Percentiles rank a stretch among this genome's conserved stretches.
phyloP scores from a whole-genome alignment of 306 rosid species.

The Inga laurina region DNA sequence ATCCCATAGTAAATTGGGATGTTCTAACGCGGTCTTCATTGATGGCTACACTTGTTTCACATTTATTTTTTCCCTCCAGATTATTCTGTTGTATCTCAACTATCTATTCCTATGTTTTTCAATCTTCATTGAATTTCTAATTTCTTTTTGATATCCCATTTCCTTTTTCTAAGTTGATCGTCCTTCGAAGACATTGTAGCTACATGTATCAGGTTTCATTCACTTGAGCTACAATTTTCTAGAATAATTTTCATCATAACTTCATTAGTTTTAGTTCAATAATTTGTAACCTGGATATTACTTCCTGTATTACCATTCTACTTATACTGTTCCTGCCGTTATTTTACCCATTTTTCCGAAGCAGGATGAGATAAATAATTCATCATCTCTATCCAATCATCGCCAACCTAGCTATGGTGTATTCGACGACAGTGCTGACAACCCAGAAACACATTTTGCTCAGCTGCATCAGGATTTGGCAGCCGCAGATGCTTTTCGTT shows the following conservation, averaged over 20 bases:
- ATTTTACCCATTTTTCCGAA: neutral
- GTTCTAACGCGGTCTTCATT: neutral
- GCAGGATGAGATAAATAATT: constrained; percentile 39
- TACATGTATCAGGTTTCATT: neutral
- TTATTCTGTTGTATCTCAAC: neutral
- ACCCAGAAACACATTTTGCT: constrained; percentile 54
- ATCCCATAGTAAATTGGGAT: neutral
- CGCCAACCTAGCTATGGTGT: constrained; percentile 68
- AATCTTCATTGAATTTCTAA: neutral
- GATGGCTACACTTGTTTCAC: neutral
- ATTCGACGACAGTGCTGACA: constrained; percentile 67
- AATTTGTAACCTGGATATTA: neutral
- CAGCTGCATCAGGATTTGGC: constrained; percentile 59
- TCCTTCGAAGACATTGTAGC: constrained; percentile 3
- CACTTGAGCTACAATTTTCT: constrained; percentile 21
- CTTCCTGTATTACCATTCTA: constrained; percentile 1
- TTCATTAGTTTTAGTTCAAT: neutral
- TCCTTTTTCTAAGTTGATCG: constrained; percentile 19
- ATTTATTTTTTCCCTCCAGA: neutral
- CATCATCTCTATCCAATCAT: constrained; percentile 64
- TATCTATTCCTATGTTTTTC: neutral
- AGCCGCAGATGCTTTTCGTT: constrained; percentile 46
- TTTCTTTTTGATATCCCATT: neutral
- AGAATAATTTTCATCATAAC: neutral
- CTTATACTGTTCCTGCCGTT: constrained; percentile 19